A percentile compares a stretch with the other conserved stretches of the same genome.
phyloP scores from a whole-genome alignment of 768 basidiomycete genomes.

The Suillus bovinus region DNA sequence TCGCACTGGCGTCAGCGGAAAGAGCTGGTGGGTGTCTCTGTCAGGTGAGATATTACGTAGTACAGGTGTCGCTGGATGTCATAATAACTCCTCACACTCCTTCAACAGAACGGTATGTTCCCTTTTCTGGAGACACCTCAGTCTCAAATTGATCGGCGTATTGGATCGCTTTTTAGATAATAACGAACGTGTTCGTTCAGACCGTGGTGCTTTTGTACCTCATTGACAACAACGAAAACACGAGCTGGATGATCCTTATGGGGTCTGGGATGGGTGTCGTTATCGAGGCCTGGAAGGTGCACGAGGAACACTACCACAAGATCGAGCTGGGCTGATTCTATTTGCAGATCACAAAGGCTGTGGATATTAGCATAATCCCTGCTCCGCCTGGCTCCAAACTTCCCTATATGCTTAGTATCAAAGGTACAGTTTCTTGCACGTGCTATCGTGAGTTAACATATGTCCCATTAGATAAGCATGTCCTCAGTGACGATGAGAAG shows the following conservation, averaged over 20 bases:
- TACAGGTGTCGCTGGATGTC: conserved; percentile 10
- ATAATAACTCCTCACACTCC: conserved; percentile 21
- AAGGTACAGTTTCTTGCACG: conserved; percentile 50
- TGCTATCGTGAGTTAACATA: conserved; percentile 15
- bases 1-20: conserved; percentile 94
- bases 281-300: conserved; percentile 93
- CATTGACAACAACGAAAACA: conserved; percentile 93
- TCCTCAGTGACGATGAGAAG: conserved; percentile 95
- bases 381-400: conserved; percentile 63
- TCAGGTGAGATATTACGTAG: conserved; percentile 56
- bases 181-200: conserved; percentile 96
- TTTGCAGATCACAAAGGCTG: conserved; percentile 79
- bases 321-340: conserved; percentile 4
- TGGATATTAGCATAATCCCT: conserved; percentile 74
- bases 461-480: conserved; percentile 75
- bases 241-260: conserved; percentile 96
- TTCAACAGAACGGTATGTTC: conserved; percentile 52
- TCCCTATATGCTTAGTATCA: conserved; percentile 81
- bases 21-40: conserved; percentile 93
- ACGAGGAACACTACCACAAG: conserved; percentile 16
- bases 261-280: conserved; percentile 80
- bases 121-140: conserved; percentile 12
- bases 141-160: conserved; percentile 15
- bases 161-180: conserved; percentile 45
- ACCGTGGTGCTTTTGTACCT: conserved; percentile 88